A percentile compares a stretch with the other conserved stretches of the same genome.
phyloP scores from a whole-genome alignment of 768 basidiomycete genomes.

The Russula dissimulans region DNA sequence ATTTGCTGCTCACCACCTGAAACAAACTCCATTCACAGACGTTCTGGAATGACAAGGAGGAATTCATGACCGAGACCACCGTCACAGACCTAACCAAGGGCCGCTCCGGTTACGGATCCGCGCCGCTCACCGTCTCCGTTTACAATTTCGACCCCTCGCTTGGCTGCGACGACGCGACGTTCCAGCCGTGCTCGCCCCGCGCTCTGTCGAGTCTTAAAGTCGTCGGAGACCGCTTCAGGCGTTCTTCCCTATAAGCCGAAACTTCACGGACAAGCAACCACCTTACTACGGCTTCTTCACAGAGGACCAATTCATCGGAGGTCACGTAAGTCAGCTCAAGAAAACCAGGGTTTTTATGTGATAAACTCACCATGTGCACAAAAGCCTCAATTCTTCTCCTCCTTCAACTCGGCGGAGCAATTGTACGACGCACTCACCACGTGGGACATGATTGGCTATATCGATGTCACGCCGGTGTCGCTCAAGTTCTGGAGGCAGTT shows the following conservation, averaged over 20 bases:
- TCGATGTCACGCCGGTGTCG: constrained; percentile 25
- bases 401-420: constrained; percentile 25
- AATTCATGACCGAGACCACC: constrained; percentile 12
- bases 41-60: constrained; percentile 14
- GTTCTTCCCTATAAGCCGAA: constrained; percentile 5
- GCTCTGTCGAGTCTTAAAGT: constrained; percentile 13
- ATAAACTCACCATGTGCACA: not conserved
- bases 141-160: constrained; percentile 11
- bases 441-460: constrained; percentile 21
- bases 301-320: constrained; percentile 2
- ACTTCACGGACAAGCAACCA: constrained; percentile 2
- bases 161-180: constrained; percentile 12
- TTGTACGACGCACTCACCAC: constrained; percentile 24
- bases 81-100: constrained; percentile 1
- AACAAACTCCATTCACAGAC: not conserved
- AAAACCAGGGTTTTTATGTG: not conserved
- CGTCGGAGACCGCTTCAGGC: constrained; percentile 8
- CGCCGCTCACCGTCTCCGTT: constrained; percentile 9
- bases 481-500: constrained; percentile 25
- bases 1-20: not conserved
- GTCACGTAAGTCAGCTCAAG: constrained; percentile 3
- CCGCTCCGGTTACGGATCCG: constrained; percentile 14
- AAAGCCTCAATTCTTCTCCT: constrained; percentile 25
- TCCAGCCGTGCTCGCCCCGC: constrained; percentile 14
- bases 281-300: constrained; percentile 15